phyloP scores from a whole-genome alignment of 2,329 filamentous ascomycete species.

The Aureobasidium sp. region DNA sequence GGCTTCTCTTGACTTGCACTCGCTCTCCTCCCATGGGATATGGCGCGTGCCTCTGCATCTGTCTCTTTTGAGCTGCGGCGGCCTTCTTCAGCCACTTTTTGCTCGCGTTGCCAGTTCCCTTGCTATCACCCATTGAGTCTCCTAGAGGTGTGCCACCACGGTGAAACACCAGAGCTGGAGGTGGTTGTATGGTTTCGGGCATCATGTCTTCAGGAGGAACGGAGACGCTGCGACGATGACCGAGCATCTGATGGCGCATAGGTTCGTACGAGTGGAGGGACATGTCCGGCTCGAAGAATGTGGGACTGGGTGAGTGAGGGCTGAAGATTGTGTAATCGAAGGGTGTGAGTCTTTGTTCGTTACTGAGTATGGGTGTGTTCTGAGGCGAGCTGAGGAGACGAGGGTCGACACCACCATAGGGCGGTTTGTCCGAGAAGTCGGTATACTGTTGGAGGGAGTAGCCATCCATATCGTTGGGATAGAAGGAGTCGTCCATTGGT shows the following conservation, averaged over 20 bases:
- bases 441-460: neutral
- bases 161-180: conserved; percentile 4
- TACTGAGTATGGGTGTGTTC: neutral
- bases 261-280: neutral
- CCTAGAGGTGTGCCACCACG: conserved; percentile 3
- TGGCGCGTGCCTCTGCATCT: neutral
- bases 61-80: neutral
- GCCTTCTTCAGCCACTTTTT: neutral
- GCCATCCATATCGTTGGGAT: neutral
- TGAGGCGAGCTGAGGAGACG: neutral
- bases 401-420: neutral
- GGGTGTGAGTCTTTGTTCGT: neutral
- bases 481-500: neutral
- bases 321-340: neutral
- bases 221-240: conserved; percentile 9
- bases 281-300: neutral
- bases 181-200: neutral
- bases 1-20: neutral
- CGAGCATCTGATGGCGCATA: conserved; percentile 10
- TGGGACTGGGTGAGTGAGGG: neutral
- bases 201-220: conserved; percentile 6
- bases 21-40: neutral
- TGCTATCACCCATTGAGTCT: neutral
- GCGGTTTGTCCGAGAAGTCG: neutral
- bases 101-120: neutral